Base-by-base conservation (phyloP, 1,139 yeast genomes). In the Geotrichum phurueaensis region DNA sequence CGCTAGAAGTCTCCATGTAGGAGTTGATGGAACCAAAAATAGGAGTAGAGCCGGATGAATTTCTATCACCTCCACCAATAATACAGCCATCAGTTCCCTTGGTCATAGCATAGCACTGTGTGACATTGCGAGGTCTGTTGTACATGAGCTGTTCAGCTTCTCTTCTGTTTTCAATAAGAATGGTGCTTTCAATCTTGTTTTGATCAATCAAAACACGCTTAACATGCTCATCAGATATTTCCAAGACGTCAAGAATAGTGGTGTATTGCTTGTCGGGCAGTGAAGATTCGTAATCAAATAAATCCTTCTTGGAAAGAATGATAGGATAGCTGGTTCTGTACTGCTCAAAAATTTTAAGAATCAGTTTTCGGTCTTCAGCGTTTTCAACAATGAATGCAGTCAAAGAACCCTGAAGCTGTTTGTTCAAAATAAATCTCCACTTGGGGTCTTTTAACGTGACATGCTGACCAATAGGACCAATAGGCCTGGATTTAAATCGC, bases 381-480 rank as follows among this genome's bases (percentile, higher is more conserved):
- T 81, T 82, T 51, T 81, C 78, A 1, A 89, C 97, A 47, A 89
- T 77, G 71, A 89, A 91, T 0, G 91, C 78, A 53, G 80, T 83
- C 20, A 89, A 72, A 0, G 83, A 73, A 18, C 77, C 74, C 2
- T 78, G 77, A 50, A 85, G 65, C 18, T 78, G 70, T 0, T 82
- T 72, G 67, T 89, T 95, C 15, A 94, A 71, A 3, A 88, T 71
- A 22, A 80, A 80, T 7, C 81, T 75, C 92, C 92, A 92, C 51
- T 78, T 72, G n/a, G 78, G 75, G 65, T 75, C 82, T 22, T 84
- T 87, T 18, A 94, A 76, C 10, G 81, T 78, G 2, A 91, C 78
- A 62, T 76, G 76, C 9, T 78, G 68, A 0, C 97, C 98, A 0
- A 92, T 63, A 0, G 99, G 99, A 0, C 99, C 99, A n/a, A 88